phyloP scores from a whole-genome alignment of 805 yeast species.

The Candida nitratophila region DNA sequence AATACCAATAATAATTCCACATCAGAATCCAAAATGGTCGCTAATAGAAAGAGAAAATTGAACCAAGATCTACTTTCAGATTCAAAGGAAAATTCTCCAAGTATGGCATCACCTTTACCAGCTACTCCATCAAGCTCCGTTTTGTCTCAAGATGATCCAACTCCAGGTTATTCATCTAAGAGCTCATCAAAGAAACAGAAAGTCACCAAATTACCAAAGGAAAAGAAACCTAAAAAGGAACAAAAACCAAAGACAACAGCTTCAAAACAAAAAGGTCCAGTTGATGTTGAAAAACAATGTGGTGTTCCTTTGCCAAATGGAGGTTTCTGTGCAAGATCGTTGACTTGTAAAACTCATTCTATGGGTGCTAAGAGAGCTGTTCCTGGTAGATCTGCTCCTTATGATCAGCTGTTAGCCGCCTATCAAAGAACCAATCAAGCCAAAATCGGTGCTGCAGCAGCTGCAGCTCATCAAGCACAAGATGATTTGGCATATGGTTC shows the following conservation, averaged over 20 bases:
- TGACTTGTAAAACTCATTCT: slow-evolving; percentile 96
- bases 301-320: slow-evolving; percentile 93
- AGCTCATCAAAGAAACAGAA: slow-evolving; percentile 5
- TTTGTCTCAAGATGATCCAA: slow-evolving; percentile 4
- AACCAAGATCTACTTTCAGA: slow-evolving; percentile 7
- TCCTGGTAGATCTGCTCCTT: slow-evolving; percentile 86
- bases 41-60: slow-evolving; percentile 18
- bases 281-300: slow-evolving; percentile 90
- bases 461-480: slow-evolving; percentile 69
- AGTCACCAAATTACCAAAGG: slow-evolving; percentile 2
- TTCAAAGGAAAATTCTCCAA: slow-evolving; percentile 21
- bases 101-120: slow-evolving; percentile 13
- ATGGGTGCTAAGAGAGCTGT: slow-evolving; percentile 98
- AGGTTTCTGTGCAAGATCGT: slow-evolving; percentile 91
- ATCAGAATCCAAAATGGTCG: slow-evolving; percentile 8
- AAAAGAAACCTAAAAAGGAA: slow-evolving; percentile 16
- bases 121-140: slow-evolving; percentile 6
- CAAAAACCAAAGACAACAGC: slow-evolving; percentile 31
- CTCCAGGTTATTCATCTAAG: background rate
- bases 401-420: slow-evolving; percentile 79
- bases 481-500: slow-evolving; percentile 52
- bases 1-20: slow-evolving; percentile 1
- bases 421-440: slow-evolving; percentile 93
- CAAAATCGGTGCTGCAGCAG: slow-evolving; percentile 75
- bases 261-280: slow-evolving; percentile 68